Conservation (phyloP, 352 stramenopile species). For the Blastocystis sp. region DNA sequence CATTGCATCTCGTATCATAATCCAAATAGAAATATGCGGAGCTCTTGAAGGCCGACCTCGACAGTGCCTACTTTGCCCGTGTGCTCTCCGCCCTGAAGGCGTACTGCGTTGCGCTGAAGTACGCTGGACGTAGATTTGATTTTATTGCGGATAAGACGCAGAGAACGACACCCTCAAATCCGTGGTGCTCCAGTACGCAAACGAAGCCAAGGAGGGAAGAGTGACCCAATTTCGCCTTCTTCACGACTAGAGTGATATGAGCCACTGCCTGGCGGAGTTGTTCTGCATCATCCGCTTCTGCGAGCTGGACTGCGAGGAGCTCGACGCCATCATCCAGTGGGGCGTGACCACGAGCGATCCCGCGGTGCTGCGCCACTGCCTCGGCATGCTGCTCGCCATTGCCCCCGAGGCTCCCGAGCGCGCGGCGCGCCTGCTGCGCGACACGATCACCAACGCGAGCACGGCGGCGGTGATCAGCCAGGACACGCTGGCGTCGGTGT, state of each 20-base stretch:
- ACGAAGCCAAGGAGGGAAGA: not conserved
- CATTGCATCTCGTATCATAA: not conserved
- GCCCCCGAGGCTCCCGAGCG: not conserved
- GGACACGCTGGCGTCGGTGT: slow-evolving; percentile 19
- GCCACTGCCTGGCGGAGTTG: slow-evolving; percentile 16
- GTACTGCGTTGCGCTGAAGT: slow-evolving; percentile 22
- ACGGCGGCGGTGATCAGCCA: not conserved
- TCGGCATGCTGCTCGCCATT: slow-evolving; percentile 47
- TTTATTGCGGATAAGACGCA: not conserved
- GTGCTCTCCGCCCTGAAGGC: slow-evolving; percentile 40
- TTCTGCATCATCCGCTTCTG: slow-evolving; percentile 46
- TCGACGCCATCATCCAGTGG: slow-evolving; percentile 39
- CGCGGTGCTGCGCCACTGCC: slow-evolving; percentile 33
- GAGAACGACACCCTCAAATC: slow-evolving; percentile 15
- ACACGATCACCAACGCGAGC: not conserved
- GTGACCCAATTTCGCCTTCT: not conserved
- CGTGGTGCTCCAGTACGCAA: not conserved
- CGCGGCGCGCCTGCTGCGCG: not conserved
- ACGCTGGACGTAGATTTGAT: not conserved
- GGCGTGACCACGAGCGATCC: not conserved
- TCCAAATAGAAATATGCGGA: slow-evolving; percentile 9
- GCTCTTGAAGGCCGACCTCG: not conserved
- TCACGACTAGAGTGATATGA: not conserved
- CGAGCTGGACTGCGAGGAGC: slow-evolving; percentile 31
- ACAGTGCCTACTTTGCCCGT: slow-evolving; percentile 15